A percentile compares a stretch with the other conserved stretches of the same genome.
These are phyloP conservation scores for Huntiella bhutanensis DNA, from an alignment of 2,329 filamentous ascomycete species.

Conservation along the genomic window DNA sequence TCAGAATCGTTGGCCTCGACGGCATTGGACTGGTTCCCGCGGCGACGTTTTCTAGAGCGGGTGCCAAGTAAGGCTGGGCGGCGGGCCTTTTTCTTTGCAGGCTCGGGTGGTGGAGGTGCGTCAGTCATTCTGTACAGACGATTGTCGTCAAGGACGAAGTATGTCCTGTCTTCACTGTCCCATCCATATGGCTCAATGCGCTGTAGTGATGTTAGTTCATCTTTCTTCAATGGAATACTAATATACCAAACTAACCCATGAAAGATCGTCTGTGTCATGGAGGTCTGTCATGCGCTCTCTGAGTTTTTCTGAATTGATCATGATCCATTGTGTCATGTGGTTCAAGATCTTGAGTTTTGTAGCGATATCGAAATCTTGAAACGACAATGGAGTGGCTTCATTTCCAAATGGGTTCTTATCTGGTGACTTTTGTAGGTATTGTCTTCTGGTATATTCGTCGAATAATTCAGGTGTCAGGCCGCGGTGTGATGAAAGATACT, in stretches of 20 bases:
- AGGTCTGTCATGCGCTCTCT: slow-evolving; percentile 71
- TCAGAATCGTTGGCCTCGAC: slow-evolving; percentile 19
- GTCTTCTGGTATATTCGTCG: slow-evolving; percentile 79
- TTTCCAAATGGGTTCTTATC: slow-evolving; percentile 68
- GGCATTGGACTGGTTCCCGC: slow-evolving; percentile 4
- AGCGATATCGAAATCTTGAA: slow-evolving; percentile 64
- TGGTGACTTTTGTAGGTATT: slow-evolving; percentile 69
- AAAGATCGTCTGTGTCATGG: slow-evolving; percentile 60
- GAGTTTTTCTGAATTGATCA: slow-evolving; percentile 72
- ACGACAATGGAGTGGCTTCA: slow-evolving; percentile 52
- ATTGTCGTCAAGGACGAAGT: slow-evolving; percentile 87
- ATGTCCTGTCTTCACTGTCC: slow-evolving; percentile 70
- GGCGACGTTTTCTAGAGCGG: slow-evolving; percentile 52
- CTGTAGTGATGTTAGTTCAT: slow-evolving; percentile 19
- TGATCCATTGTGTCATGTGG: slow-evolving; percentile 74
- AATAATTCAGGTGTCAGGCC: slow-evolving; percentile 76
- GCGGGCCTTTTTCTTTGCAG: slow-evolving; percentile 24
- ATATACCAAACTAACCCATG: slow-evolving; percentile 45
- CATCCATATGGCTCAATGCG: slow-evolving; percentile 71
- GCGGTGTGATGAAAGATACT: slow-evolving; percentile 84
- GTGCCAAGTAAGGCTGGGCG: slow-evolving; percentile 25
- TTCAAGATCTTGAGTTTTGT: slow-evolving; percentile 69
- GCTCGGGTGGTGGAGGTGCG: slow-evolving; percentile 43
- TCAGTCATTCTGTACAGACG: slow-evolving; percentile 80
- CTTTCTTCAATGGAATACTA: too few species aligned